These are phyloP conservation scores for Diutina pseudorugosa DNA, from an alignment of 1,139 yeast species.

Conservation along the genomic window DNA sequence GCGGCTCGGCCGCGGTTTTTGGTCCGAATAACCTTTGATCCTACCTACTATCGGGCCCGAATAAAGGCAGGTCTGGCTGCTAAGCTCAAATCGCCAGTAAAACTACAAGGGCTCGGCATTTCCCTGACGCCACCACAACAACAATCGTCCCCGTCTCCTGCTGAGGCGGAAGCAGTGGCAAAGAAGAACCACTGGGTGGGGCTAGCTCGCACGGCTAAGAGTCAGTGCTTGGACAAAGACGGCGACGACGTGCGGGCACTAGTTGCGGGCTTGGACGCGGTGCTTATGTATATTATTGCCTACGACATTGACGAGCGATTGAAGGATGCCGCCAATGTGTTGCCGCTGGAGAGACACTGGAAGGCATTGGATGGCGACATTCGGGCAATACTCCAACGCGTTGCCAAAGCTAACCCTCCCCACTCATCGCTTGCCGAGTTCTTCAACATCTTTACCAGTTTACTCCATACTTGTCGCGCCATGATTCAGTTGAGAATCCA, in stretches of 20 bases:
- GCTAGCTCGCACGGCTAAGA: neutral
- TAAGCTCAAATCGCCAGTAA: neutral
- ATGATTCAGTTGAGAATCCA: neutral
- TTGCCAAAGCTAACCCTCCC: neutral
- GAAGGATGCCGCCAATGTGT: neutral
- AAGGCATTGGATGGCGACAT: neutral
- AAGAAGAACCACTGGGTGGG: neutral
- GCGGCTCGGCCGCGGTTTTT: constrained; percentile 19
- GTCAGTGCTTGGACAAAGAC: neutral
- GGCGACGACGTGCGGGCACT: constrained; percentile 1
- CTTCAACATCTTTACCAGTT: neutral
- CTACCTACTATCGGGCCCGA: constrained; percentile 6
- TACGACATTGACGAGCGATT: neutral
- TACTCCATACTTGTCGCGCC: neutral
- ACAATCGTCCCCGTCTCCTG: no score
- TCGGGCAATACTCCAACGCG: neutral
- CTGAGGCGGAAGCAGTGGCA: neutral
- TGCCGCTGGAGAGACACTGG: constrained; percentile 1
- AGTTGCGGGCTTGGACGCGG: neutral
- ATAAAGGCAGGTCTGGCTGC: neutral
- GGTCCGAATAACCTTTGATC: constrained; percentile 17
- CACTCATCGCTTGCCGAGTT: neutral
- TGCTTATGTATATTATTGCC: neutral
- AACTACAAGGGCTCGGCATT: neutral
- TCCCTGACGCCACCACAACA: neutral